These are phyloP conservation scores for Lantana camara DNA, from an alignment of 257 asterid genomes.

Conservation along the genomic window DNA sequence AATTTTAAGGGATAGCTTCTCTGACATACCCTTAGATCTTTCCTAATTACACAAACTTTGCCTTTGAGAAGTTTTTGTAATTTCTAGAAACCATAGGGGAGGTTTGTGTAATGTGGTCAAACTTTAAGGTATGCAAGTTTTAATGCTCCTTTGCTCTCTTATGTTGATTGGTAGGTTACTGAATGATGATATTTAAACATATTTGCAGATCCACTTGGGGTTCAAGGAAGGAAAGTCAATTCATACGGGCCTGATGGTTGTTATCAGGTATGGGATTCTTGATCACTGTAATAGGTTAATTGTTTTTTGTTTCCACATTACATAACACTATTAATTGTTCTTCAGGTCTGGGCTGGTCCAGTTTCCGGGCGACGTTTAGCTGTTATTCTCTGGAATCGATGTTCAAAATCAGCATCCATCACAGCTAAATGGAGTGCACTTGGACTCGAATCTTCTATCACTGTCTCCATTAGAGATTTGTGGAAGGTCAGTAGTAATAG, in stretches of 20 bases:
- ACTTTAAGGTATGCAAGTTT: neutral
- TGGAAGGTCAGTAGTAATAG: slow-evolving; percentile 75
- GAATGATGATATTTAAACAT: slow-evolving; percentile 5
- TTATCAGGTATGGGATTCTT: slow-evolving; percentile 52
- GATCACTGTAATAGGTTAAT: neutral
- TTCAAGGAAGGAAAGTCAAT: slow-evolving; percentile 89
- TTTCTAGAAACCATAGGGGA: no score
- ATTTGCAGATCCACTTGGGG: slow-evolving; percentile 80
- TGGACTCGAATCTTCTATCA: slow-evolving; percentile 73
- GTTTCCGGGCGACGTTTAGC: slow-evolving; percentile 73
- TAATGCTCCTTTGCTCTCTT: neutral
- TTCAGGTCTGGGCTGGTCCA: slow-evolving; percentile 99
- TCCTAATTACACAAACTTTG: no score
- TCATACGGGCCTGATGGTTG: slow-evolving; percentile 58
- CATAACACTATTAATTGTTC: slow-evolving; percentile 4
- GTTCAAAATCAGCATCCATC: slow-evolving; percentile 58
- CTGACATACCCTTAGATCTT: no score
- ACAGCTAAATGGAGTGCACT: slow-evolving; percentile 64
- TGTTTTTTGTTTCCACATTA: neutral
- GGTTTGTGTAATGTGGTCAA: no score
- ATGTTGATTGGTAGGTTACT: no score
- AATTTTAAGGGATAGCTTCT: no score
- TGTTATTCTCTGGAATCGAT: slow-evolving; percentile 84
- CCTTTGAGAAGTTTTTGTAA: no score
- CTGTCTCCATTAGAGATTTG: slow-evolving; percentile 75